Evolutionary conservation across 176 grass and related monocot genomes (phyloP).

Genomic region (Oryza coarctata): DNA sequence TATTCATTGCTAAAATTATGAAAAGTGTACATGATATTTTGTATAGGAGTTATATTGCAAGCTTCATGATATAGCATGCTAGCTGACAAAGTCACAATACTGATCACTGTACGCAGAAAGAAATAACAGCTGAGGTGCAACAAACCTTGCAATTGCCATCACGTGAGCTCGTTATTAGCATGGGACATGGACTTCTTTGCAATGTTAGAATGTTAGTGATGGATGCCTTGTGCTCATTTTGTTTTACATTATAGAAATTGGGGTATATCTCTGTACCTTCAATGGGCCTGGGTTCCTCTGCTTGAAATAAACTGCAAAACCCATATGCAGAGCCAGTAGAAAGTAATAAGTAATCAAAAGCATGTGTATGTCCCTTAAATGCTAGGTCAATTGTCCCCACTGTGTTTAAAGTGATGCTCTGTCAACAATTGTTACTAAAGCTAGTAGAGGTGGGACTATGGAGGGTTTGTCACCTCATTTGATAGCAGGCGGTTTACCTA

Average conservation of each 20-base stretch:
- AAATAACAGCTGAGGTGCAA: background rate
- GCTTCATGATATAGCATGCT: background rate
- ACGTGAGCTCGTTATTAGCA: constrained; percentile 41
- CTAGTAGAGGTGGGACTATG: too few species aligned
- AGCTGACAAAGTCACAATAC: background rate
- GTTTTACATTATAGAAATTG: background rate
- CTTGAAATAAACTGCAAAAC: constrained; percentile 24
- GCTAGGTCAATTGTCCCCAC: background rate
- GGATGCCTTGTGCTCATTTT: constrained; percentile 20
- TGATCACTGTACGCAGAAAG: background rate
- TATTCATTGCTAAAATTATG: background rate
- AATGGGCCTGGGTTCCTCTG: background rate
- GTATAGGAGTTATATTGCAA: background rate
- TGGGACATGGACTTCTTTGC: background rate
- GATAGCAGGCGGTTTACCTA: too few species aligned
- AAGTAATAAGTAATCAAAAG: background rate
- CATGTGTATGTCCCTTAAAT: background rate
- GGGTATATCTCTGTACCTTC: background rate
- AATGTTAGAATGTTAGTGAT: constrained; percentile 32
- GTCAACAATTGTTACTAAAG: too few species aligned
- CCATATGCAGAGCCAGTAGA: background rate
- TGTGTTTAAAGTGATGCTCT: too few species aligned
- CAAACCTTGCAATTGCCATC: constrained; percentile 47
- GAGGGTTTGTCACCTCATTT: too few species aligned
- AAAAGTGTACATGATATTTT: background rate